Conservation (phyloP, 2,329 filamentous ascomycete genomes). For the Epichloe glyceriae region DNA sequence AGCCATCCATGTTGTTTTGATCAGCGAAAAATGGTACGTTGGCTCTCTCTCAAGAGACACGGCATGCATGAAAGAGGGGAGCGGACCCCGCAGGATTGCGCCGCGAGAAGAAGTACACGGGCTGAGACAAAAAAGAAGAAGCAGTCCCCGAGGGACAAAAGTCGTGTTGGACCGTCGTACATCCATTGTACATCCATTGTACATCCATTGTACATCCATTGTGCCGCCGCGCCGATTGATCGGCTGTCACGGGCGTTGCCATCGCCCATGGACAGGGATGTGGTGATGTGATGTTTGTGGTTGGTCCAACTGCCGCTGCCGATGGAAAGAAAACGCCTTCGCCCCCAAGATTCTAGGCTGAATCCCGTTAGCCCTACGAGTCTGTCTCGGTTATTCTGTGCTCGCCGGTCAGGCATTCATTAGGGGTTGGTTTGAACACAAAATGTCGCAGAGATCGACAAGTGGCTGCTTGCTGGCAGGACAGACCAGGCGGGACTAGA, state of each 20-base stretch:
- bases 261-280: neutral
- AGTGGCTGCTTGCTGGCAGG: too few relatives aligned
- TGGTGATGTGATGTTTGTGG: neutral
- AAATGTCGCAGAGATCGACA: too few relatives aligned
- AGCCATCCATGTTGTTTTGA: neutral
- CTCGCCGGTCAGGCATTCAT: too few relatives aligned
- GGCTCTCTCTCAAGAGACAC: neutral
- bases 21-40: neutral
- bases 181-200: too few relatives aligned
- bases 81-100: neutral
- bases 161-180: too few relatives aligned
- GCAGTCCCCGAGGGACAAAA: too few relatives aligned
- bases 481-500: too few relatives aligned
- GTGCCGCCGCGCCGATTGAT: neutral
- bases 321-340: neutral
- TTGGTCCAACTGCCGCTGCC: neutral
- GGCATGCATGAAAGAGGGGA: neutral
- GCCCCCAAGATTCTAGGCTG: neutral
- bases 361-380: neutral
- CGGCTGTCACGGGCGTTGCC: too few relatives aligned
- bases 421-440: too few relatives aligned
- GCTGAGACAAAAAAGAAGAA: neutral
- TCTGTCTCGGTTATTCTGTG: too few relatives aligned
- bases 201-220: too few relatives aligned
- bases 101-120: neutral